Conservation (phyloP, 208 protist genomes). For the Leishmania tarentolae region DNA sequence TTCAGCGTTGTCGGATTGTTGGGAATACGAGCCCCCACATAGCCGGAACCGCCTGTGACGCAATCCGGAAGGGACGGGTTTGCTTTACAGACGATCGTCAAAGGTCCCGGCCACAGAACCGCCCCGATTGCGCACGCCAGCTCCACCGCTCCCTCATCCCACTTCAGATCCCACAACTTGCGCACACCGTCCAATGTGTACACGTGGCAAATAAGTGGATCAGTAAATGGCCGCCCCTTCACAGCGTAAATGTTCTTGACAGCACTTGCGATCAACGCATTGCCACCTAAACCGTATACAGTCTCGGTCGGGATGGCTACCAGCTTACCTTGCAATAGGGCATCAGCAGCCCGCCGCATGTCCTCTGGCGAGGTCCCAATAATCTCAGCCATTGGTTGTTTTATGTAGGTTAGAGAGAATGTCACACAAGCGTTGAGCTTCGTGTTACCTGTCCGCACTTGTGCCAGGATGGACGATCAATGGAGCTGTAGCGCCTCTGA, state of each 20-base stretch:
- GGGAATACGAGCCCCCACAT: slow-evolving; percentile 88
- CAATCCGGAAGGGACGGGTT: slow-evolving; percentile 56
- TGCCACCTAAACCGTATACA: slow-evolving; percentile 98
- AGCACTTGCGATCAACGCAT: slow-evolving; percentile 88
- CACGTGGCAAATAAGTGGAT: slow-evolving; percentile 98
- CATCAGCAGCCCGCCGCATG: slow-evolving; percentile 52
- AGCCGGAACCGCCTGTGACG: slow-evolving; percentile 89
- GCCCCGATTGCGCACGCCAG: slow-evolving; percentile 66
- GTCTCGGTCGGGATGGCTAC: slow-evolving; percentile 99
- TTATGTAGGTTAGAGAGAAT: neutral
- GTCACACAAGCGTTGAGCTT: neutral
- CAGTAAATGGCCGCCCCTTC: slow-evolving; percentile 95
- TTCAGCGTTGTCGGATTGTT: slow-evolving; percentile 65
- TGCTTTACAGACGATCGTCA: slow-evolving; percentile 90
- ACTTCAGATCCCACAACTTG: slow-evolving; percentile 61
- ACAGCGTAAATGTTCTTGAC: slow-evolving; percentile 93
- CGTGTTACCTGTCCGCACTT: neutral
- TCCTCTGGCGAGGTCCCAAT: slow-evolving; percentile 46
- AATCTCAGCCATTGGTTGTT: slow-evolving; percentile 46
- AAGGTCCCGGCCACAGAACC: slow-evolving; percentile 92
- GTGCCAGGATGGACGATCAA: neutral
- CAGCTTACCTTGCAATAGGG: slow-evolving; percentile 61
- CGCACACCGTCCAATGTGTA: slow-evolving; percentile 56
- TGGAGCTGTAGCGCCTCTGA: neutral
- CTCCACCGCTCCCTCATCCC: slow-evolving; percentile 41